Base-by-base conservation (phyloP, 2,329 filamentous ascomycete species). In the Elsinoe arachidis region DNA sequence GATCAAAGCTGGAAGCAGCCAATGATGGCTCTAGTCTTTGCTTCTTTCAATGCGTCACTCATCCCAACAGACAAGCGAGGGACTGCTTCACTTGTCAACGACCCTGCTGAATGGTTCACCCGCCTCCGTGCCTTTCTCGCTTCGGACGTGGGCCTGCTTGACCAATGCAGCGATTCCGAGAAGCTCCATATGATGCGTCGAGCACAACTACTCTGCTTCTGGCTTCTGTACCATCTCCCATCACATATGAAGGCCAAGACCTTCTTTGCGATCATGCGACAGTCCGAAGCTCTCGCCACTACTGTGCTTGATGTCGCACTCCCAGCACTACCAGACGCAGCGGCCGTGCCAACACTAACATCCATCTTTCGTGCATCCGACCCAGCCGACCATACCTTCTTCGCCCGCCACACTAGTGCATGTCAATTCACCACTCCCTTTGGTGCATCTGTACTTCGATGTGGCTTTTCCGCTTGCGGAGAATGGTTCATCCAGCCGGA, bases 401-500 rank as follows among this genome's bases (percentile, higher is more conserved):
- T 17, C 46, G 46, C 46, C n/a, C 3, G 30, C 1, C 46, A 51
- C 26, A 34, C 19, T 51, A 30, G 46, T 7, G n/a, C n/a, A 3
- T 34, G 26, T 17, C 19, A 23, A 7, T 51, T 51, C 15, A 26
- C 33, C 4, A 33, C 46, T 15, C 46, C 46, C 5, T 51, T 26
- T 14, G 46, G 46, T 12, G 30, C 26, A 2, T 34, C 26, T 17
- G 46, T 51, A 11, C 46, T 51, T 15, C 46, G 46, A 21, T 51
- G 26, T 14, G 26, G 46, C 12, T 51, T 51, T 12, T 10, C 46
- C 6, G 46, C 46, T n/a, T 51, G 46, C 17, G 26, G 46, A 19
- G 26, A 51, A 11, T 51, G 46, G 46, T 51, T 51, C 46, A 35
- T 51, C 33, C 12, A 51, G 26, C 46, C 46, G 10, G 30, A 51